Base-by-base conservation (phyloP, 768 basidiomycete species). In the Royoungia palumana region DNA sequence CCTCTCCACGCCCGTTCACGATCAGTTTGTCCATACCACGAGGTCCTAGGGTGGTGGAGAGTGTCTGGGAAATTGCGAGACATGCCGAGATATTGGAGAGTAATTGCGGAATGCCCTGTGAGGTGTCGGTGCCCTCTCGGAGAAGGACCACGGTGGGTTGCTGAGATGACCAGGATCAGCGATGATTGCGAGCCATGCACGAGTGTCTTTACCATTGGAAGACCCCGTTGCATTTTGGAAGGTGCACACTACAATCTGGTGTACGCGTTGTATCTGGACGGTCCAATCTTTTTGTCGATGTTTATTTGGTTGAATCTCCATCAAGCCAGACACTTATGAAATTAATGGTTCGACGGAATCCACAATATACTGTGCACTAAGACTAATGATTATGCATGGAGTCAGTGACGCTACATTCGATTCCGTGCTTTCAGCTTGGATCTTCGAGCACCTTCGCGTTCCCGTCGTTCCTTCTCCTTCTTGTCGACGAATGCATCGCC, bases 21-120 rank as follows among this genome's bases (percentile, higher is more conserved):
- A 96, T 96, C 38, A 98, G 76, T 68, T 97, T 98, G 70, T 99
- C 96, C 96, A 99, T 98, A 54, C 96, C 96, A 51, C 96, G 77
- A 8, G 96, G 96, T 13, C 96, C 96, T n/a, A 99, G 82, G 27
- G 96, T 98, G 47, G 82, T 93, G 19, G 96, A 79, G 46, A 99
- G 81, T 2, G 92, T 97, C 65, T 92, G 83, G 40, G 94, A 73
- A 57, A 99, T 87, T 16, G 94, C 93, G 48, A 94, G 82, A 74
- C 95, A 97, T 67, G 95, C 94, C 4, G 91, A 85, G 66, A 97
- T 99, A 70, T 97, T 98, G 45, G 91, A 94, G 24, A 97, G 78
- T 24, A 97, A 72, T 68, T 97, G 94, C 5, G 85, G 82, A 54
- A 85, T 92, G 63, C 94, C 94, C 70, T 96, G 94, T 4, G 94